Conservation (phyloP, 139 green algal genomes). For the Coelastrella sp. region DNA sequence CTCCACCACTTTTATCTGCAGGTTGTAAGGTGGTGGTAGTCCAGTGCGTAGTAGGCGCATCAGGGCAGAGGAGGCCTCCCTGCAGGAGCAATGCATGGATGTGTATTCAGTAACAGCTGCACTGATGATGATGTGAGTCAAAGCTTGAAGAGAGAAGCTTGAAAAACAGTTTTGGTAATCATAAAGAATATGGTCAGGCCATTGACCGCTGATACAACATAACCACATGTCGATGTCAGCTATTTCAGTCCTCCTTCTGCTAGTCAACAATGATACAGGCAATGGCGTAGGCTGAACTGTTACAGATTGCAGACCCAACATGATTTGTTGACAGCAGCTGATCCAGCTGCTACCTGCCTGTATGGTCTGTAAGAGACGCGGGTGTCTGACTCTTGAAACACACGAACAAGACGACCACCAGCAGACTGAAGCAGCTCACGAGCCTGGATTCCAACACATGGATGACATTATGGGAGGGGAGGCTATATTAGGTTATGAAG, state of each 20-base stretch:
- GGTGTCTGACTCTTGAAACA: neutral
- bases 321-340: too few relatives aligned
- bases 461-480: too few relatives aligned
- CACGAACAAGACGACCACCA: slow-evolving; percentile 16
- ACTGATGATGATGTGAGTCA: neutral
- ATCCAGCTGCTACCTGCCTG: neutral
- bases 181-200: too few relatives aligned
- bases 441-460: neutral
- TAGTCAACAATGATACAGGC: too few relatives aligned
- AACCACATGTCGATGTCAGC: too few relatives aligned
- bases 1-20: slow-evolving; percentile 58
- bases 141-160: too few relatives aligned
- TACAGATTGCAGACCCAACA: too few relatives aligned
- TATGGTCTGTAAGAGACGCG: slow-evolving; percentile 36
- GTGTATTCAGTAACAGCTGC: neutral
- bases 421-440: neutral
- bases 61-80: slow-evolving; percentile 60
- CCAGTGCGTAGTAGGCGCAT: slow-evolving; percentile 48
- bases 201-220: too few relatives aligned
- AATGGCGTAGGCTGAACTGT: too few relatives aligned
- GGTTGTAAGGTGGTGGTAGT: neutral
- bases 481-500: too few relatives aligned
- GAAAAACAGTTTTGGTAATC: too few relatives aligned
- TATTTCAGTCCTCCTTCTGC: too few relatives aligned
- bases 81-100: slow-evolving; percentile 35